phyloP scores from a whole-genome alignment of 2,329 filamentous ascomycete genomes.

The Stachybotrys chartarum region DNA sequence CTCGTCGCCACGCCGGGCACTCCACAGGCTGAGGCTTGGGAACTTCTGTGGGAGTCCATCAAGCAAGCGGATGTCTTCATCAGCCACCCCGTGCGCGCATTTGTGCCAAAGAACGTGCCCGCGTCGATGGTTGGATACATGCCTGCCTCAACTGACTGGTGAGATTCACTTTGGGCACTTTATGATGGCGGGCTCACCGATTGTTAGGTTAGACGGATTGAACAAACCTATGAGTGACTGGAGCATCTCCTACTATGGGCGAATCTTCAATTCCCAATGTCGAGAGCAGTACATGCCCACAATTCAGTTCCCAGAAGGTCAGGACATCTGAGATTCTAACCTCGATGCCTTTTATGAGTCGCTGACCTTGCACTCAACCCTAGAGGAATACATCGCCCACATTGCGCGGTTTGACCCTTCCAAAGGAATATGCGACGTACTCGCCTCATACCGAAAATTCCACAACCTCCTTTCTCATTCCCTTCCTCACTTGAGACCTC shows the following conservation, averaged over 20 bases:
- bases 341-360: not conserved
- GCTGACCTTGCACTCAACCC: slow-evolving; percentile 10
- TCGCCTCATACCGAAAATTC: slow-evolving; percentile 69
- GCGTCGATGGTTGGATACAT: slow-evolving; percentile 63
- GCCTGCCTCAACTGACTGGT: slow-evolving; percentile 70
- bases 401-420: slow-evolving; percentile 78
- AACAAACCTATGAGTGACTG: slow-evolving; percentile 68
- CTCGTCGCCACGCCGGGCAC: slow-evolving; percentile 55
- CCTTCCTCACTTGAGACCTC: not conserved
- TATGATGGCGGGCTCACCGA: not conserved
- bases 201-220: slow-evolving; percentile 60
- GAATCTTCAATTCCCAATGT: slow-evolving; percentile 60
- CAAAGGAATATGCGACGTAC: slow-evolving; percentile 72
- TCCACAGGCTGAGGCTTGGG: slow-evolving; percentile 68
- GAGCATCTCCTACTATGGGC: slow-evolving; percentile 66
- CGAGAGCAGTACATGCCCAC: slow-evolving; percentile 46
- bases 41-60: slow-evolving; percentile 66
- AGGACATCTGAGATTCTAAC: not conserved
- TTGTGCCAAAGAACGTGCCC: slow-evolving; percentile 65
- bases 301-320: not conserved
- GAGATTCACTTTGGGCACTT: not conserved
- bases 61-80: slow-evolving; percentile 70
- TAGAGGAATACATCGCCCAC: slow-evolving; percentile 68
- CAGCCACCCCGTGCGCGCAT: slow-evolving; percentile 69
- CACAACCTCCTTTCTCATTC: slow-evolving; percentile 31